Evolutionary conservation across 2,329 filamentous ascomycete species (phyloP).

Genomic region (Thielaviopsis ethacetica): DNA sequence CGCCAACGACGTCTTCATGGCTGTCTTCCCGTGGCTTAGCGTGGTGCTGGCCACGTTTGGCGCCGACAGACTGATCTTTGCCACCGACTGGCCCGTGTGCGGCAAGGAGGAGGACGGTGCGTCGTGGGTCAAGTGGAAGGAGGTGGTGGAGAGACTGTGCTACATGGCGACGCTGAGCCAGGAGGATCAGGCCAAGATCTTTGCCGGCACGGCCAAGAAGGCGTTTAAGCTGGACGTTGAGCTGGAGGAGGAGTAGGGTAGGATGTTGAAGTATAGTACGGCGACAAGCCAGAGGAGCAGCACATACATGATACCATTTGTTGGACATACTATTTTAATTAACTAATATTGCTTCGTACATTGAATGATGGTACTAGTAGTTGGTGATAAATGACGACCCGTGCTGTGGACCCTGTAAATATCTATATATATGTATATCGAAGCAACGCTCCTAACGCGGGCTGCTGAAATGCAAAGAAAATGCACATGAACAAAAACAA

Average conservation of each 20-base stretch:
- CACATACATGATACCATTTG: neutral
- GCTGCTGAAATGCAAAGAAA: neutral
- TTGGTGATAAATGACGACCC: no score
- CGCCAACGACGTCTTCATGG: slow-evolving; percentile 41
- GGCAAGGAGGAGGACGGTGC: slow-evolving; percentile 34
- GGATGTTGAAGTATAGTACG: no score
- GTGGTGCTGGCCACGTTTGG: slow-evolving; percentile 59
- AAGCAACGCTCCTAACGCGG: no score
- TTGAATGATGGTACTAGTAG: no score
- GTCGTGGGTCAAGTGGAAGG: slow-evolving; percentile 63
- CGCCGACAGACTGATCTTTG: slow-evolving; percentile 64
- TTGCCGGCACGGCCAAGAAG: slow-evolving; percentile 52
- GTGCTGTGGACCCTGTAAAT: no score
- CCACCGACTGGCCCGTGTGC: slow-evolving; percentile 87
- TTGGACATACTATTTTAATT: neutral
- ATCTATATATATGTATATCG: no score
- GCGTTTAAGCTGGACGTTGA: slow-evolving; percentile 37
- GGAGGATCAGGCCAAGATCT: slow-evolving; percentile 50
- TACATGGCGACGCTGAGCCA: slow-evolving; percentile 43
- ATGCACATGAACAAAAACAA: no score
- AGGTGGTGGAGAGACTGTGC: slow-evolving; percentile 52
- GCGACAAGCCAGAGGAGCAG: neutral
- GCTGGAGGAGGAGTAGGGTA: slow-evolving; percentile 6
- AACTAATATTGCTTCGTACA: neutral
- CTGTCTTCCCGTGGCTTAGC: slow-evolving; percentile 53